phyloP scores from a whole-genome alignment of 441 rosid genomes.

The Jatropha multifida region DNA sequence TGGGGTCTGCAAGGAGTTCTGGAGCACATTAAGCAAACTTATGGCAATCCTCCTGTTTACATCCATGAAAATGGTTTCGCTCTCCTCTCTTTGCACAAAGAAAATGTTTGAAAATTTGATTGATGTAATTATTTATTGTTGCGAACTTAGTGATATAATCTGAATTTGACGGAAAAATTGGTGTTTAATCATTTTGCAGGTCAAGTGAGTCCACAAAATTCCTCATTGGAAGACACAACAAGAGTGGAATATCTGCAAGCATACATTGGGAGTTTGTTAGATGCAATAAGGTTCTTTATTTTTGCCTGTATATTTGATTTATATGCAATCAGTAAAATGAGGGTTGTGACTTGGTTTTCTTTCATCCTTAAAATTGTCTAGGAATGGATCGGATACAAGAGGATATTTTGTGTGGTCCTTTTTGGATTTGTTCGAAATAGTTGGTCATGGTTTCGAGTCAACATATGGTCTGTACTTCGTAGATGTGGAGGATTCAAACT shows the following conservation, averaged over 20 bases:
- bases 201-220: constrained; percentile 21
- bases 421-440: constrained; percentile 54
- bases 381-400: constrained; percentile 66
- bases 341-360: background rate
- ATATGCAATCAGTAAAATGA: too few relatives aligned
- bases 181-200: constrained; percentile 36
- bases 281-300: constrained; percentile 47
- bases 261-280: constrained; percentile 52
- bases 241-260: constrained; percentile 49
- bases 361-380: constrained; percentile 15
- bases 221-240: constrained; percentile 45
- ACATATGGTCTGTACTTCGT: constrained; percentile 53
- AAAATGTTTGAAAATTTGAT: background rate
- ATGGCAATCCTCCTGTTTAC: constrained; percentile 68
- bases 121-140: background rate
- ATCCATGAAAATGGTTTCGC: constrained; percentile 71
- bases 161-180: background rate
- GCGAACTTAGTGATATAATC: background rate
- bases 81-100: constrained; percentile 1
- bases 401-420: constrained; percentile 75
- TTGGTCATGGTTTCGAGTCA: constrained; percentile 31
- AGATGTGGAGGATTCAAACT: constrained; percentile 51
- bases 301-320: background rate
- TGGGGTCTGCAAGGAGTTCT: constrained; percentile 49
- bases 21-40: constrained; percentile 51